Percentiles rank a stretch among this genome's conserved stretches.
phyloP scores from a whole-genome alignment of 2,329 filamentous ascomycete genomes.

The Xylariaceae sp. region DNA sequence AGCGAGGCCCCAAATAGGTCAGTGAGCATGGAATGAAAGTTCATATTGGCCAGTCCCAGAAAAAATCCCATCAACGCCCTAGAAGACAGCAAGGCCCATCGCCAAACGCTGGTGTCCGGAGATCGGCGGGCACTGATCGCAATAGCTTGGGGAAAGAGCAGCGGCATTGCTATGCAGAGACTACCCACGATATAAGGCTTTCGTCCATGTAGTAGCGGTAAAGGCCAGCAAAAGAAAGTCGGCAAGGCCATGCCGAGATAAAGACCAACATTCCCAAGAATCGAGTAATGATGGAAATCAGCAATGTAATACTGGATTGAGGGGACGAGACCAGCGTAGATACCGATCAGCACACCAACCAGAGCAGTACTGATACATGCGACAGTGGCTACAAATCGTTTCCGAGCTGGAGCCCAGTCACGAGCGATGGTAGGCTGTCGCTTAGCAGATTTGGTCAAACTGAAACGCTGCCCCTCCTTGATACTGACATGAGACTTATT shows the following conservation, averaged over 20 bases:
- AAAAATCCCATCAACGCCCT: constrained; percentile 70
- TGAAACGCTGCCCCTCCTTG: constrained; percentile 56
- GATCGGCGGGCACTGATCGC: constrained; percentile 63
- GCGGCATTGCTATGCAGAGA: constrained; percentile 70
- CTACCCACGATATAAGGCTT: constrained; percentile 78
- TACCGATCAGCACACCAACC: constrained; percentile 72
- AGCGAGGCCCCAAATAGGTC: constrained; percentile 80
- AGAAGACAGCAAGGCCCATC: constrained; percentile 65
- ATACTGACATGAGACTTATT: constrained; percentile 62
- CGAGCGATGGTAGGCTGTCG: constrained; percentile 71
- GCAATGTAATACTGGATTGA: constrained; percentile 78
- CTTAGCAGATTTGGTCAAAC: constrained; percentile 59
- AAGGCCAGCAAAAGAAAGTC: constrained; percentile 74
- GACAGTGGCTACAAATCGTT: constrained; percentile 70
- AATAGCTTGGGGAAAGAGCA: constrained; percentile 78
- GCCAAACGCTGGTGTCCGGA: constrained; percentile 61
- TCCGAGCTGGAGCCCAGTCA: constrained; percentile 72
- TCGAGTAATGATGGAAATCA: constrained; percentile 69
- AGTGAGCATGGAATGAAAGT: constrained; percentile 72
- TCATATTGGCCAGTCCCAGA: constrained; percentile 79
- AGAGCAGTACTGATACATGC: constrained; percentile 76
- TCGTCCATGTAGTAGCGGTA: constrained; percentile 75
- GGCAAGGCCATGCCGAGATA: constrained; percentile 74
- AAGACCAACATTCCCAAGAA: constrained; percentile 75
- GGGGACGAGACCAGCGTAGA: constrained; percentile 80